Percentiles rank a stretch among this genome's conserved stretches.
Evolutionary conservation across 306 rosid genomes (phyloP).

Genomic region (Prunus salicina): DNA sequence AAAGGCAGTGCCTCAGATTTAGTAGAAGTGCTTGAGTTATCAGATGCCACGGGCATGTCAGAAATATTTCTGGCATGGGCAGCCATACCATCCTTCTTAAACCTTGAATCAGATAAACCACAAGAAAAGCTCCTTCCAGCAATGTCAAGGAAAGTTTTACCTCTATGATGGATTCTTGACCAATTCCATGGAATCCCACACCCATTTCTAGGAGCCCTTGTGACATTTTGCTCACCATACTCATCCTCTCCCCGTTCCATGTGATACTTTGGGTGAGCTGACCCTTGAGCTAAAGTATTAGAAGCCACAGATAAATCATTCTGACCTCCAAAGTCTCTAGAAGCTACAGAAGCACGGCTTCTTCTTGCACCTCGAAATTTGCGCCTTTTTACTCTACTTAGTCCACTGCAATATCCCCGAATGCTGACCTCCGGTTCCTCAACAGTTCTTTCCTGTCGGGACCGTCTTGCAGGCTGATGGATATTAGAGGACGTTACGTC

Average conservation of each 20-base stretch:
- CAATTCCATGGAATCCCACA: conserved; percentile 99
- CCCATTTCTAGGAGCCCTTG: conserved; percentile 82
- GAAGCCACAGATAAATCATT: conserved; percentile 92
- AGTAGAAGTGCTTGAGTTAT: conserved; percentile 59
- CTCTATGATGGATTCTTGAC: conserved; percentile 95
- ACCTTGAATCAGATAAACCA: conserved; percentile 83
- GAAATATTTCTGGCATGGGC: conserved; percentile 60
- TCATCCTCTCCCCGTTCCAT: conserved; percentile 60
- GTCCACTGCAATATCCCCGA: conserved; percentile 54
- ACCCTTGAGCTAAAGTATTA: conserved; percentile 65
- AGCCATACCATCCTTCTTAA: conserved; percentile 55
- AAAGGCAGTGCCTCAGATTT: conserved; percentile 85
- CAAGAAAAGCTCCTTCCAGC: conserved; percentile 96
- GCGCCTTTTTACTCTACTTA: conserved; percentile 68
- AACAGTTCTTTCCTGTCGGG: conserved; percentile 46
- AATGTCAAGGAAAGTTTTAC: conserved; percentile 82
- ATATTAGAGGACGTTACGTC: conserved; percentile 77
- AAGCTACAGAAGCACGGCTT: conserved; percentile 51
- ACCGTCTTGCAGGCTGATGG: conserved; percentile 51
- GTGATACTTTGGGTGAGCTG: conserved; percentile 50
- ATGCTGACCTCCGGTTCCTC: conserved; percentile 60
- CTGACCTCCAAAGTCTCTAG: conserved; percentile 74
- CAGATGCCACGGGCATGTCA: conserved; percentile 68
- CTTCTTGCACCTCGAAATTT: conserved; percentile 73
- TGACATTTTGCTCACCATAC: conserved; percentile 55